Conservation (phyloP, 805 yeast species). For the Priceomyces carsonii region DNA sequence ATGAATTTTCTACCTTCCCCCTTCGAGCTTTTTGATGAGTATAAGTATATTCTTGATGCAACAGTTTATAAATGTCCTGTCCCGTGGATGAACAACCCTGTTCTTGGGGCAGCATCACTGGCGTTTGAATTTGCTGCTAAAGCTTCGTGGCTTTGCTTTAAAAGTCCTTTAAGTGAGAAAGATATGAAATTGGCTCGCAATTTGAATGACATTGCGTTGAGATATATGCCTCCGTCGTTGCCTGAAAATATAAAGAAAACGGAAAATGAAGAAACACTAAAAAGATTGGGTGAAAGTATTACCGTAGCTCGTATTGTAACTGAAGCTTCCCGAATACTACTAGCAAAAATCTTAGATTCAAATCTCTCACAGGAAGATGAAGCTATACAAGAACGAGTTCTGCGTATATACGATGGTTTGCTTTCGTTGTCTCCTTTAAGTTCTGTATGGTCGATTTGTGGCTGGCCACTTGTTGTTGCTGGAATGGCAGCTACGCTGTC, state of each 20-base stretch:
- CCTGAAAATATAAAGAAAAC: not conserved
- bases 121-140: slow-evolving; percentile 8
- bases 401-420: slow-evolving; percentile 1
- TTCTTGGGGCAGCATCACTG: slow-evolving; percentile 3
- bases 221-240: slow-evolving; percentile 1
- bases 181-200: slow-evolving; percentile 1
- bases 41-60: slow-evolving; percentile 2
- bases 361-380: not conserved
- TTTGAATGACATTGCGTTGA: not conserved
- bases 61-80: slow-evolving; percentile 3
- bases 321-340: not conserved
- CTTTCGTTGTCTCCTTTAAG: slow-evolving; percentile 2
- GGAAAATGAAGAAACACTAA: not conserved
- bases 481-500: not conserved
- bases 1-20: slow-evolving; percentile 4
- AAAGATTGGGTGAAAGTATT: slow-evolving; percentile 3
- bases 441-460: slow-evolving; percentile 4
- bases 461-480: slow-evolving; percentile 4
- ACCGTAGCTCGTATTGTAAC: slow-evolving; percentile 4
- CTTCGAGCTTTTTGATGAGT: slow-evolving; percentile 5
- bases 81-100: slow-evolving; percentile 6
- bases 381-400: slow-evolving; percentile 1
- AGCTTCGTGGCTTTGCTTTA: slow-evolving; percentile 7
- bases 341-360: not conserved
- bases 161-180: slow-evolving; percentile 1